These are phyloP conservation scores for Rossbeevera mucosa DNA, from an alignment of 768 basidiomycete genomes.

Conservation along the genomic window DNA sequence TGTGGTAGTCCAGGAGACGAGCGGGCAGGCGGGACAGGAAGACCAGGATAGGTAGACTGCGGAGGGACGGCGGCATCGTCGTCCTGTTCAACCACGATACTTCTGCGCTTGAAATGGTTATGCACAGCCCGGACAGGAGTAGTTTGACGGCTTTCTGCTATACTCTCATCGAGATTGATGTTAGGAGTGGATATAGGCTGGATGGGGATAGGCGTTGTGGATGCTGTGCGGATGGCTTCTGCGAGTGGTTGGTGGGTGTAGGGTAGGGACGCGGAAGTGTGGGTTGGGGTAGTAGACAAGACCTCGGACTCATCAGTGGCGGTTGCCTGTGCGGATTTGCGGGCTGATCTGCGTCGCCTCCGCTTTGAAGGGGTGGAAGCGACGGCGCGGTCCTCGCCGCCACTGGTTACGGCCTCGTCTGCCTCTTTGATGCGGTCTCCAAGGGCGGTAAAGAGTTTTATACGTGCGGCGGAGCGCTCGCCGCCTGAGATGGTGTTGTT, in stretches of 20 bases:
- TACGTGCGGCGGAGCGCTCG: constrained; percentile 69
- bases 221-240: constrained; percentile 26
- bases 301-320: constrained; percentile 46
- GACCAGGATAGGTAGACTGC: constrained; percentile 34
- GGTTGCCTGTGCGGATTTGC: constrained; percentile 35
- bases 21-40: constrained; percentile 42
- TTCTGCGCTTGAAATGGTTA: constrained; percentile 49
- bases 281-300: constrained; percentile 48
- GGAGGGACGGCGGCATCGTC: constrained; percentile 51
- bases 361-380: constrained; percentile 47
- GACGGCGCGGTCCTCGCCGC: constrained; percentile 48
- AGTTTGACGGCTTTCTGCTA: constrained; percentile 29
- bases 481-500: constrained; percentile 84
- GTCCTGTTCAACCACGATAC: constrained; percentile 66
- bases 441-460: constrained; percentile 60
- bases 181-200: constrained; percentile 26
- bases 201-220: constrained; percentile 27
- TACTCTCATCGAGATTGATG: constrained; percentile 28
- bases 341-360: constrained; percentile 50
- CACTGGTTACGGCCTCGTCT: constrained; percentile 59
- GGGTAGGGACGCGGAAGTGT: constrained; percentile 50
- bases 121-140: constrained; percentile 33
- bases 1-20: constrained; percentile 27
- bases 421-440: constrained; percentile 56
- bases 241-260: constrained; percentile 29